A percentile compares a stretch with the other conserved stretches of the same genome.
Conservation (phyloP, 1,139 yeast genomes). For the Hansenula lynferdii region DNA sequence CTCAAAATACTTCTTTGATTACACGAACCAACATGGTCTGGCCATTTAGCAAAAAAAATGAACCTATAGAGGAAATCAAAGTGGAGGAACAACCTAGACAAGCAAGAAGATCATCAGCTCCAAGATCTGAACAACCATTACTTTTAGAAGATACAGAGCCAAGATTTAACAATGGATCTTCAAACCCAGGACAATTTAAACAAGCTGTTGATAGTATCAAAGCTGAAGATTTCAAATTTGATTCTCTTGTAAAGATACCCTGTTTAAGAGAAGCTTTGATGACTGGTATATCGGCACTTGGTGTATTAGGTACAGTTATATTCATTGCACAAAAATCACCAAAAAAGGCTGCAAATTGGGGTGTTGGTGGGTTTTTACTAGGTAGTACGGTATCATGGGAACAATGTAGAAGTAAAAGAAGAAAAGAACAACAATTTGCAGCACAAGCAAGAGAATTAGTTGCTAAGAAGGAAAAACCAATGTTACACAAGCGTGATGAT, state of each 20-base stretch:
- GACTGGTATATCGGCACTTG: constrained; percentile 83
- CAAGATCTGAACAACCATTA: constrained; percentile 17
- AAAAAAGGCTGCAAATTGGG: constrained; percentile 71
- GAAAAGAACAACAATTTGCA: constrained; percentile 57
- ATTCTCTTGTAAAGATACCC: constrained; percentile 61
- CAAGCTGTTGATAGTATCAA: constrained; percentile 28
- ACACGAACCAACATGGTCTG: constrained; percentile 4
- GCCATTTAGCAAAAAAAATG: constrained; percentile 5
- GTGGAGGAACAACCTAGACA: neutral
- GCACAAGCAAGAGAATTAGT: constrained; percentile 47
- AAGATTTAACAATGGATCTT: constrained; percentile 26
- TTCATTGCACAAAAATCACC: constrained; percentile 64
- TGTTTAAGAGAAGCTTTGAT: constrained; percentile 89
- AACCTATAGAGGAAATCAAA: neutral
- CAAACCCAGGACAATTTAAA: constrained; percentile 24
- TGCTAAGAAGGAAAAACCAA: constrained; percentile 38
- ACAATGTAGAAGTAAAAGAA: constrained; percentile 73
- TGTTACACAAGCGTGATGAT: constrained; percentile 25
- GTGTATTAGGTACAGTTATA: constrained; percentile 70
- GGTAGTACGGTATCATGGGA: constrained; percentile 92
- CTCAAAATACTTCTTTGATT: too few relatives aligned
- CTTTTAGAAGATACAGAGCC: constrained; percentile 34
- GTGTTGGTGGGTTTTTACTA: constrained; percentile 69
- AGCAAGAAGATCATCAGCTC: constrained; percentile 13
- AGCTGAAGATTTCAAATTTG: constrained; percentile 50